Evolutionary conservation across 2,329 filamentous ascomycete genomes (phyloP).

Genomic region (Cyphellophora europaea): DNA sequence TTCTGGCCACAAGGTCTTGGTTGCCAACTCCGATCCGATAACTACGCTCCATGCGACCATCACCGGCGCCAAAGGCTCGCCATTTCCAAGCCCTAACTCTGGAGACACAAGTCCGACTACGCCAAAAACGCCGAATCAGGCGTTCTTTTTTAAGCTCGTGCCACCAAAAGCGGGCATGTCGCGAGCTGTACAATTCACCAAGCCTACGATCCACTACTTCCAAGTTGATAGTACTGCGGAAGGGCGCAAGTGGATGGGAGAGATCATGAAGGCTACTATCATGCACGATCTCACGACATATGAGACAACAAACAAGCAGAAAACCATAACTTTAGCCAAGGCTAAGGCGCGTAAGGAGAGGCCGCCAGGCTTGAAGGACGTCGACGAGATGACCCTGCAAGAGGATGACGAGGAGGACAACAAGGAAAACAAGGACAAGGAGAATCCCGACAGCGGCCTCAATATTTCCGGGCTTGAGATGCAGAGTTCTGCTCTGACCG

Average conservation of each 20-base stretch:
- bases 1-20: slow-evolving; percentile 91
- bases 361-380: slow-evolving; percentile 74
- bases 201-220: slow-evolving; percentile 95
- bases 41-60: slow-evolving; percentile 86
- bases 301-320: slow-evolving; percentile 89
- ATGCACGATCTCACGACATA: slow-evolving; percentile 67
- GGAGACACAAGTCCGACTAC: slow-evolving; percentile 24
- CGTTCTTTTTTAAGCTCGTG: slow-evolving; percentile 94
- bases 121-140: slow-evolving; percentile 11
- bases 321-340: slow-evolving; percentile 87
- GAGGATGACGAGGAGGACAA: slow-evolving; percentile 7
- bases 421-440: slow-evolving; percentile 7
- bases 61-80: slow-evolving; percentile 69
- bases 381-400: slow-evolving; percentile 18
- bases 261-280: slow-evolving; percentile 97
- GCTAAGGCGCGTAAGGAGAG: slow-evolving; percentile 80
- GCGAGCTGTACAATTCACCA: slow-evolving; percentile 91
- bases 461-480: slow-evolving; percentile 15
- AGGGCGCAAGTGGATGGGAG: slow-evolving; percentile 94
- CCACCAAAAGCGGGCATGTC: slow-evolving; percentile 81
- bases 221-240: slow-evolving; percentile 84
- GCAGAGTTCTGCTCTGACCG: too few species aligned
- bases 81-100: slow-evolving; percentile 30
- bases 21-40: slow-evolving; percentile 82
- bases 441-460: slow-evolving; percentile 9